Conservation (phyloP, 768 basidiomycete species). For the Lentinus tigrinus region DNA sequence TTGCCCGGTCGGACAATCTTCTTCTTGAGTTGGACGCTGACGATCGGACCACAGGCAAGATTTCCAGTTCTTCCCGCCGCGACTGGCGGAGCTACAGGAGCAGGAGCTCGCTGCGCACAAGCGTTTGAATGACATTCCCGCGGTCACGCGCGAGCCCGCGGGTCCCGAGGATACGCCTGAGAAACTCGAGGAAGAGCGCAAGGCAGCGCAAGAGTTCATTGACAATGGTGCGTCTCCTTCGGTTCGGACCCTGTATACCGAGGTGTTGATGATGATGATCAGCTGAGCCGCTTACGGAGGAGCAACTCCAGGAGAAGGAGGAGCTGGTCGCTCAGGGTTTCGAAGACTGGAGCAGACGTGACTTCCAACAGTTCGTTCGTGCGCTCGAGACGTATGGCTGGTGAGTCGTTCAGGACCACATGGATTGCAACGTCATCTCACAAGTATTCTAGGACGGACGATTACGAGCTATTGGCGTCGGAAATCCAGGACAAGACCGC, state of each 20-base stretch:
- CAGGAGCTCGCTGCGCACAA: constrained; percentile 81
- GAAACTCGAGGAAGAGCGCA: constrained; percentile 77
- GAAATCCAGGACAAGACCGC: constrained; percentile 85
- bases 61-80: constrained; percentile 93
- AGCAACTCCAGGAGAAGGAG: constrained; percentile 82
- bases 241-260: background rate
- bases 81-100: constrained; percentile 80
- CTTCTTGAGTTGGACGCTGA: background rate
- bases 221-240: constrained; percentile 60
- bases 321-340: constrained; percentile 76
- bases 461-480: constrained; percentile 65
- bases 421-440: background rate
- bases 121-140: constrained; percentile 65
- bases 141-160: constrained; percentile 61
- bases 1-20: background rate
- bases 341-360: constrained; percentile 87
- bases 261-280: background rate
- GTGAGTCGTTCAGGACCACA: constrained; percentile 38
- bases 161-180: constrained; percentile 80
- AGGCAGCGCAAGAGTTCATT: constrained; percentile 80
- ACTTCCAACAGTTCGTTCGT: constrained; percentile 89
- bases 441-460: constrained; percentile 51
- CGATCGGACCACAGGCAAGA: constrained; percentile 61
- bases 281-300: constrained; percentile 91
- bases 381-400: constrained; percentile 81